phyloP scores from a whole-genome alignment of 306 rosid species.

The Albizia julibrissin region DNA sequence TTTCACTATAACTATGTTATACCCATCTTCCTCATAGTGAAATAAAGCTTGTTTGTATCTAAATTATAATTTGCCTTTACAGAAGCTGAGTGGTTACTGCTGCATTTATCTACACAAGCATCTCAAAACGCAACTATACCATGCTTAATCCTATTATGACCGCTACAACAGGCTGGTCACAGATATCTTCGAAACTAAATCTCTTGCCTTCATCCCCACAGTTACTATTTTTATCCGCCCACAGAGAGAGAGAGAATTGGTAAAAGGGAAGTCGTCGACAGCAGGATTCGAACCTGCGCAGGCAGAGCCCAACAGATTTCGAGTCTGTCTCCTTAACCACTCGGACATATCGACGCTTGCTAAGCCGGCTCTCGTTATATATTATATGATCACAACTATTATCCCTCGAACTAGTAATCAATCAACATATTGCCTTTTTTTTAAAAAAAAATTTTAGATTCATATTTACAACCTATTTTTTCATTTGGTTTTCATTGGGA shows the following conservation, averaged over 20 bases:
- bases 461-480: no score
- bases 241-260: neutral
- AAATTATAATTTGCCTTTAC: no score
- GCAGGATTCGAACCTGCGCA: conserved; percentile 25
- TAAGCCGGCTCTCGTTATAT: rapidly evolving
- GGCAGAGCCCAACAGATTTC: conserved; percentile 18
- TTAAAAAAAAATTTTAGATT: no score
- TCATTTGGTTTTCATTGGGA: no score
- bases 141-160: conserved; percentile 47
- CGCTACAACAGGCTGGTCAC: conserved; percentile 31
- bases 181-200: conserved; percentile 42
- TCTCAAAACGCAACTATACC: conserved; percentile 20
- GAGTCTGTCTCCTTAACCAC: conserved; percentile 25
- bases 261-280: neutral
- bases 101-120: conserved; percentile 50
- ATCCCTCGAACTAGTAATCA: no score
- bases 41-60: no score
- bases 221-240: neutral
- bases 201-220: conserved; percentile 37
- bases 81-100: conserved; percentile 63
- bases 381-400: no score
- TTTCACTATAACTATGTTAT: neutral
- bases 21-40: neutral
- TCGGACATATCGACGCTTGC: conserved; percentile 12
- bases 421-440: no score